These are phyloP conservation scores for Citrullus colocynthis DNA, from an alignment of 306 rosid genomes.

Conservation along the genomic window DNA sequence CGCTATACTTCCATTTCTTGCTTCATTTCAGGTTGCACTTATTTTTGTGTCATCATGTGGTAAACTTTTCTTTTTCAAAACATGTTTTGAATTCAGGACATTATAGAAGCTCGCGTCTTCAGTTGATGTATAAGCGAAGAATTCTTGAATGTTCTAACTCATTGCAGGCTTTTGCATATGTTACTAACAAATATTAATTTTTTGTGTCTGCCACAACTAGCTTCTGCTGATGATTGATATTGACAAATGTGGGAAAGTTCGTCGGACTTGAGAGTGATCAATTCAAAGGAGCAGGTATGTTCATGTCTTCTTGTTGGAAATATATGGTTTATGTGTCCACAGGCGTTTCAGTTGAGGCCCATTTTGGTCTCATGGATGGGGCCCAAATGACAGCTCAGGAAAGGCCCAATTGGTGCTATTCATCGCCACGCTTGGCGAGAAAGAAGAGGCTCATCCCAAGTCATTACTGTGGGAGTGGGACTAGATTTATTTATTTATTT, in stretches of 20 bases:
- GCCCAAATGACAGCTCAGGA: conserved; percentile 7
- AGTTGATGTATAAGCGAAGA: neutral
- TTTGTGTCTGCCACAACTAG: neutral
- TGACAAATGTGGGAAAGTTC: neutral
- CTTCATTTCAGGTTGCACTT: too few relatives aligned
- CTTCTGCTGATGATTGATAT: neutral
- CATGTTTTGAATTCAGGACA: neutral
- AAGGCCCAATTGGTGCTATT: conserved; percentile 8
- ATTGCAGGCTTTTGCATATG: neutral
- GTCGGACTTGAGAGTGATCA: neutral
- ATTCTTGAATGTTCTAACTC: neutral
- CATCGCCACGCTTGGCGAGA: neutral
- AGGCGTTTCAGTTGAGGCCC: neutral
- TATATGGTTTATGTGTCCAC: neutral
- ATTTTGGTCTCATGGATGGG: neutral
- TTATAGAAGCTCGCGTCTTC: neutral
- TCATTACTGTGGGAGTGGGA: neutral
- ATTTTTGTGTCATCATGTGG: too few relatives aligned
- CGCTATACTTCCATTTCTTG: neutral
- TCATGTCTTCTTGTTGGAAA: conserved; percentile 2
- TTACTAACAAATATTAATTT: neutral
- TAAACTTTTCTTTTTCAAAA: too few relatives aligned
- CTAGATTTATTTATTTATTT: neutral
- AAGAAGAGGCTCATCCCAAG: neutral
- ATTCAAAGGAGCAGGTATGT: conserved; percentile 1